Conservation (phyloP, 2,329 filamentous ascomycete species). For the Colletotrichum musicola region DNA sequence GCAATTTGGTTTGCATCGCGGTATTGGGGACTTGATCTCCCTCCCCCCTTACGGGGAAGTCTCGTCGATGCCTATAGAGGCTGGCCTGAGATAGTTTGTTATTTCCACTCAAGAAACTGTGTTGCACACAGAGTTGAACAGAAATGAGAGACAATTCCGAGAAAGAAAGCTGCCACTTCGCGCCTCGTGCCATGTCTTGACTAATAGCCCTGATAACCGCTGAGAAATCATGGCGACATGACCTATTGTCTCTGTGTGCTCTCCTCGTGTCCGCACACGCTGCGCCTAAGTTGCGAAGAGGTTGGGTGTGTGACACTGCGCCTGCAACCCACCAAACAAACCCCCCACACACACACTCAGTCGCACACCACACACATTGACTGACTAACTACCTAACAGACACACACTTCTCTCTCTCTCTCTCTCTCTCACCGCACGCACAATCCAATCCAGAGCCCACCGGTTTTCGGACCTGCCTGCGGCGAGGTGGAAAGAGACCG, state of each 20-base stretch:
- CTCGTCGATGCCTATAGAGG: slow-evolving; percentile 22
- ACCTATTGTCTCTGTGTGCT: too few relatives aligned
- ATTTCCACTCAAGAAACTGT: too few relatives aligned
- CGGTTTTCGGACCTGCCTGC: slow-evolving; percentile 14
- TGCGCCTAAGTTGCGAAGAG: background rate
- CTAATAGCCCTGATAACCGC: background rate
- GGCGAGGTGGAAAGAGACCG: background rate
- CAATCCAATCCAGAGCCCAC: background rate
- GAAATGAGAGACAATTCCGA: too few relatives aligned
- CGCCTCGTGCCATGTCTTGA: too few relatives aligned
- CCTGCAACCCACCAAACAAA: background rate
- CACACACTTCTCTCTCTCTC: background rate
- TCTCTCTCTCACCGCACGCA: background rate
- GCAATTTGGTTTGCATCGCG: background rate
- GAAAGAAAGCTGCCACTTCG: too few relatives aligned
- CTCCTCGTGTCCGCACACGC: background rate
- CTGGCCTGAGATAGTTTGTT: slow-evolving; percentile 28
- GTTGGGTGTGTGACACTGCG: slow-evolving; percentile 1
- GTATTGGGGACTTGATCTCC: too few relatives aligned
- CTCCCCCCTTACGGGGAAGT: background rate
- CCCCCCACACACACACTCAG: too few relatives aligned
- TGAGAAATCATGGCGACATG: too few relatives aligned
- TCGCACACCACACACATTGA: background rate
- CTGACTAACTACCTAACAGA: background rate
- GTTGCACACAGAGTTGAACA: too few relatives aligned